phyloP scores from a whole-genome alignment of 1,139 yeast genomes.

The Geotrichum histeridarum region DNA sequence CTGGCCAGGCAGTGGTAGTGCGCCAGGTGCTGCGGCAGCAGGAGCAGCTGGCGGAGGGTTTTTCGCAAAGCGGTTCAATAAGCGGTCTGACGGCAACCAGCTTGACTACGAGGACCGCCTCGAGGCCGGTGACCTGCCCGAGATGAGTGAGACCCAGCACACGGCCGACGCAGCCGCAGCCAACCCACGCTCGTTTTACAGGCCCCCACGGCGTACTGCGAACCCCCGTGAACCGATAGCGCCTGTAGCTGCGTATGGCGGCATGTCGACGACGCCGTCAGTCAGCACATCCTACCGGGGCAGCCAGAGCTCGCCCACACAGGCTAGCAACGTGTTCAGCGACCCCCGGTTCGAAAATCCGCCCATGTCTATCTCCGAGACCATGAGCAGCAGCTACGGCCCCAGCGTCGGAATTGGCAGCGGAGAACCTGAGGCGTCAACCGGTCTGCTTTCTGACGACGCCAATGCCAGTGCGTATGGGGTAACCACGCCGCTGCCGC shows the following conservation, averaged over 20 bases:
- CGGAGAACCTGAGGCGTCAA: no score
- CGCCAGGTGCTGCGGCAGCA: background rate
- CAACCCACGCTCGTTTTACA: slow-evolving; percentile 10
- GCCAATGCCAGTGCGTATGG: no score
- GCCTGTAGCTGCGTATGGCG: background rate
- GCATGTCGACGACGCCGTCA: slow-evolving; percentile 3
- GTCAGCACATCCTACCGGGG: background rate
- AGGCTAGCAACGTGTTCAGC: background rate
- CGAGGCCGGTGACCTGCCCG: background rate
- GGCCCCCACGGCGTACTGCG: slow-evolving; percentile 3
- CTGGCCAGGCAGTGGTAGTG: background rate
- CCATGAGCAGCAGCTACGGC: background rate
- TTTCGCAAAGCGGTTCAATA: background rate
- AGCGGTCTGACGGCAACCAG: no score
- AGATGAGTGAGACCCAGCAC: no score
- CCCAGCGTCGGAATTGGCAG: no score
- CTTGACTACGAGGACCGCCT: background rate
- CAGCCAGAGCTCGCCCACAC: background rate
- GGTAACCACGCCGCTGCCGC: no score
- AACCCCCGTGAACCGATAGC: background rate
- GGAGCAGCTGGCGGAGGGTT: slow-evolving; percentile 7
- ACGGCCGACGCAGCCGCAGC: background rate
- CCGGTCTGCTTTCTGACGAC: no score
- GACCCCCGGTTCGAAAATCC: background rate
- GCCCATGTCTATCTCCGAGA: background rate